Conservation (phyloP, 2,329 filamentous ascomycete species). For the Hymenoscyphus linearis region DNA sequence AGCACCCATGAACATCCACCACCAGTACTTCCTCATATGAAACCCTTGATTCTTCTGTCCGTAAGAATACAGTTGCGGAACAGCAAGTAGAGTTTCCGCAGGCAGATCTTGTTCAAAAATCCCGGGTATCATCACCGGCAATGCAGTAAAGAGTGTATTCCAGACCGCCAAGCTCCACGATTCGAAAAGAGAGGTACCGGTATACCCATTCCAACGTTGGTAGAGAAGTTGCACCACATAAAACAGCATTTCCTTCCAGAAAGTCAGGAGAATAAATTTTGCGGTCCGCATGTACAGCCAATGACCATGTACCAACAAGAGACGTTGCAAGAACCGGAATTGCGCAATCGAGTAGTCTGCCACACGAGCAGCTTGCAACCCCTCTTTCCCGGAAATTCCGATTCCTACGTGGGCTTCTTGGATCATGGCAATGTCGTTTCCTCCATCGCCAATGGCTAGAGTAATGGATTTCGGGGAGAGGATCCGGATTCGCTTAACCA, state of each 20-base stretch:
- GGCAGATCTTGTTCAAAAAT: slow-evolving; percentile 85
- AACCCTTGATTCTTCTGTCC: slow-evolving; percentile 73
- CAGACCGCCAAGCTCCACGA: slow-evolving; percentile 78
- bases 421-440: slow-evolving; percentile 93
- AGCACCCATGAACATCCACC: slow-evolving; percentile 72
- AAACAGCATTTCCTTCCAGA: slow-evolving; percentile 82
- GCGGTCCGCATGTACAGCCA: slow-evolving; percentile 87
- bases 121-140: slow-evolving; percentile 80
- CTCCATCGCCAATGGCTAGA: slow-evolving; percentile 84
- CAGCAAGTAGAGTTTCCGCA: slow-evolving; percentile 75
- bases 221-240: slow-evolving; percentile 79
- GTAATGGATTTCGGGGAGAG: slow-evolving; percentile 69
- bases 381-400: slow-evolving; percentile 85
- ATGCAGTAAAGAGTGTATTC: slow-evolving; percentile 85
- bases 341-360: slow-evolving; percentile 88
- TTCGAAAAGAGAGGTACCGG: slow-evolving; percentile 84
- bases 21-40: slow-evolving; percentile 69
- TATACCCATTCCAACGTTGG: slow-evolving; percentile 78
- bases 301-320: slow-evolving; percentile 76
- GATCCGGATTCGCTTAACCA: slow-evolving; percentile 72
- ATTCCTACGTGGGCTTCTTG: slow-evolving; percentile 83
- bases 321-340: slow-evolving; percentile 76
- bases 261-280: slow-evolving; percentile 82
- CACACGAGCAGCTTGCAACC: slow-evolving; percentile 79
- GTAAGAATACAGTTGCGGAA: slow-evolving; percentile 81